Evolutionary conservation across 345 rosid species (phyloP).

Genomic region (Raphanus sativus): DNA sequence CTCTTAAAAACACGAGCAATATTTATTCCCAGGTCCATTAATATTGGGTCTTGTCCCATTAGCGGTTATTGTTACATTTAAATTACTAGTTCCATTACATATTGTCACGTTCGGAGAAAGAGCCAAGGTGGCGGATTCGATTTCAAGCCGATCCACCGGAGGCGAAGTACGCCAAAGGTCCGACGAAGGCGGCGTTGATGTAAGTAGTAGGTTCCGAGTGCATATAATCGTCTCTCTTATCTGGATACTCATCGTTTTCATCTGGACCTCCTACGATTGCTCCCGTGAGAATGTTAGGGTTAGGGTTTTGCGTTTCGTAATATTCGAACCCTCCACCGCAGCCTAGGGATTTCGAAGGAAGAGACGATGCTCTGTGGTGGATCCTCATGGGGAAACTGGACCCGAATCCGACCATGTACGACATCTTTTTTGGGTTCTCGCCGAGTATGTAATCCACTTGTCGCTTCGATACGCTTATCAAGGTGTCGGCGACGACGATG

Average conservation of each 20-base stretch:
- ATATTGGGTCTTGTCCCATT: too few relatives aligned
- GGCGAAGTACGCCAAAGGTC: slow-evolving; percentile 78
- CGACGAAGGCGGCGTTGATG: slow-evolving; percentile 76
- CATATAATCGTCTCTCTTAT: slow-evolving; percentile 63
- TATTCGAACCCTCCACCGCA: slow-evolving; percentile 67
- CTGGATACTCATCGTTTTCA: slow-evolving; percentile 62
- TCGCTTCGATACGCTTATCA: slow-evolving; percentile 59
- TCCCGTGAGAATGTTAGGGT: slow-evolving; percentile 72
- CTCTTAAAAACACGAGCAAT: too few relatives aligned
- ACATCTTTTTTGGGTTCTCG: slow-evolving; percentile 32
- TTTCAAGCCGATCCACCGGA: slow-evolving; percentile 12
- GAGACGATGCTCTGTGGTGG: slow-evolving; percentile 89
- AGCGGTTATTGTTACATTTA: too few relatives aligned
- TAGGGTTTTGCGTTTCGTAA: slow-evolving; percentile 44
- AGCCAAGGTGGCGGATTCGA: not conserved
- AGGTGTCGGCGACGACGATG: slow-evolving; percentile 47
- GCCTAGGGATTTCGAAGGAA: slow-evolving; percentile 58
- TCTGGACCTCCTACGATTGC: slow-evolving; percentile 89
- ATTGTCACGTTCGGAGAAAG: too few relatives aligned
- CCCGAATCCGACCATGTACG: slow-evolving; percentile 93
- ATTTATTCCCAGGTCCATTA: too few relatives aligned
- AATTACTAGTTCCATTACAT: too few relatives aligned
- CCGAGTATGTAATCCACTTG: slow-evolving; percentile 91
- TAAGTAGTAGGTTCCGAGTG: slow-evolving; percentile 89
- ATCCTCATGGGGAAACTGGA: slow-evolving; percentile 62